Evolutionary conservation across 2,329 filamentous ascomycete genomes (phyloP), one percentile per base, ranked within the genome.

Genomic region (Microsporum ferrugineum): DNA sequence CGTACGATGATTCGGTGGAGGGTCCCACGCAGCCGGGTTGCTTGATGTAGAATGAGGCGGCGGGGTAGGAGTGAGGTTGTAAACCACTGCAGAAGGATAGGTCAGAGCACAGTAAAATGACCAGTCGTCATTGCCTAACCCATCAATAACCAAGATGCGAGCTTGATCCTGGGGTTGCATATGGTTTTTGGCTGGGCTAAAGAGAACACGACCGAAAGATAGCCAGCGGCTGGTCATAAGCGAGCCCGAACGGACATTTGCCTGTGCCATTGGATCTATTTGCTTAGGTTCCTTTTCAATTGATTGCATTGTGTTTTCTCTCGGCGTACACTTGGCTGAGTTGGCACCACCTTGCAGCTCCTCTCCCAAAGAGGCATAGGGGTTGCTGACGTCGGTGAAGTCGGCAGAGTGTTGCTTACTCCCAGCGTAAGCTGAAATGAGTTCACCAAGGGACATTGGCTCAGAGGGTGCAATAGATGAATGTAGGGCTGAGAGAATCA

Each of bases 381-480:
- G 27, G n/a, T 23, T 51, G 8, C 58, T 34, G 14, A 47, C 10
- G 8, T 17, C 17, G 14, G 49, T 34, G 33, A 58, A 51, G 33
- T 57, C 49, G 31, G 36, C 23, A 8, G 68, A 69, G 14, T 66
- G 66, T 12, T 67, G 67, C 41, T 66, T 65, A 6, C 65, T 65
- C 41, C 71, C 76, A 33, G 75, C 77, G 65, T 82, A 80, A n/a
- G 76, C 77, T 45, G 77, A 77, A 43, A 81, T 73, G 47, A 82
- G 76, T 27, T 84, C 80, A 49, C 77, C 79, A 43, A 82, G 74
- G 1, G 82, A 82, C 27, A 79, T 73, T 17, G 81, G 79, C 1
- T 80, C 80, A 2, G 78, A 78, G 1, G 78, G 79, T 14, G 75
- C 75, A 56, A 77, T 72, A 0, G 78, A 77, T 0, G 77, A 75